Conservation (phyloP, 2,329 filamentous ascomycete species). For the Periglandula ipomoeae region DNA sequence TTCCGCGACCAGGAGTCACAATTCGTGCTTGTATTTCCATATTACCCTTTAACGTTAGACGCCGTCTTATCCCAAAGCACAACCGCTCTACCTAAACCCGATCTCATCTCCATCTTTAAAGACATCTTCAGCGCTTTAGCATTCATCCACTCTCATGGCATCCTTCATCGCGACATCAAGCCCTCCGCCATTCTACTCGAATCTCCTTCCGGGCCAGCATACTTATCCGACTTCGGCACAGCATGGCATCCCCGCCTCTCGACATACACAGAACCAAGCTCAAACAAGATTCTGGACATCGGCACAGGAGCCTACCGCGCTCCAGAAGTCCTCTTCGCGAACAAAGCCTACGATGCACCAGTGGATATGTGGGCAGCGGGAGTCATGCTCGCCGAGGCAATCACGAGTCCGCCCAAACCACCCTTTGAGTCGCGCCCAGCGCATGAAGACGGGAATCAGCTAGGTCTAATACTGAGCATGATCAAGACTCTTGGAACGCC, state of each 20-base stretch:
- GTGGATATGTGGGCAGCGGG: conserved; percentile 90
- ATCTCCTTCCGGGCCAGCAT: conserved; percentile 59
- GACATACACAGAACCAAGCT: conserved; percentile 52
- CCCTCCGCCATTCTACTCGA: conserved; percentile 77
- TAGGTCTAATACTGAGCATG: conserved; percentile 83
- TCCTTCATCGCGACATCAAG: conserved; percentile 92
- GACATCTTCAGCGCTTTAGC: conserved; percentile 64
- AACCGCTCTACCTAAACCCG: conserved; percentile 18
- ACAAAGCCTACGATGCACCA: conserved; percentile 58
- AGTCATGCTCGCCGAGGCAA: conserved; percentile 72
- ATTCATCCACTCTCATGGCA: conserved; percentile 62
- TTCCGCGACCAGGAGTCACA: conserved; percentile 63
- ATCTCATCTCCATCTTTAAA: conserved; percentile 39
- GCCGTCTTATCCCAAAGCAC: conserved; percentile 11
- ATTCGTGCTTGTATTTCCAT: conserved; percentile 79
- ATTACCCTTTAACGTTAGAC: conserved; percentile 61
- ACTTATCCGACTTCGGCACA: conserved; percentile 86
- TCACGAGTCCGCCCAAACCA: conserved; percentile 41
- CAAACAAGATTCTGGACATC: conserved; percentile 79
- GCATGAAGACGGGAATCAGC: conserved; percentile 77
- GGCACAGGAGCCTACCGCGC: conserved; percentile 87
- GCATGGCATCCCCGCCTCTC: conserved; percentile 63
- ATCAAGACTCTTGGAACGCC: conserved; percentile 90
- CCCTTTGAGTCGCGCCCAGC: conserved; percentile 71
- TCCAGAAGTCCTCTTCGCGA: conserved; percentile 83